phyloP scores from a whole-genome alignment of 768 basidiomycete genomes.

The Pleurotus djamor region DNA sequence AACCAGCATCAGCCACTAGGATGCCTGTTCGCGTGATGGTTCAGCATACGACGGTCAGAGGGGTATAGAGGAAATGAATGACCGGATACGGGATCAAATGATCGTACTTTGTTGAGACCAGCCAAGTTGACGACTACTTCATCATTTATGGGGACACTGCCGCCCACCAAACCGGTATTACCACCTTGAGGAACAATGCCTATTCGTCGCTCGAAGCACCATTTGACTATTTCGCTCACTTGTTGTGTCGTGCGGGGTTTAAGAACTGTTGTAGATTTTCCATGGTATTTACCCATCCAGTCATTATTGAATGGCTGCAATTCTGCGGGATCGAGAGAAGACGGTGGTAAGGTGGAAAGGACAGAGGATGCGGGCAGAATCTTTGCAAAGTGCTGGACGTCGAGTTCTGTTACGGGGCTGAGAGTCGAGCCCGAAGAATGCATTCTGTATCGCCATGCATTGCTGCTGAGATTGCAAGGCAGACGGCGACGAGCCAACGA shows the following conservation, averaged over 20 bases:
- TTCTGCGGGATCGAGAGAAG: constrained; percentile 51
- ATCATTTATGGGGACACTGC: constrained; percentile 84
- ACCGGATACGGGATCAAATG: constrained; percentile 86
- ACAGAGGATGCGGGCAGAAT: constrained; percentile 64
- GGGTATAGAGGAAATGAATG: constrained; percentile 17
- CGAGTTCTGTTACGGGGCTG: constrained; percentile 50
- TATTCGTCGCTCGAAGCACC: constrained; percentile 79
- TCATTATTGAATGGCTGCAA: constrained; percentile 82
- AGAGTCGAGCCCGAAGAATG: constrained; percentile 26
- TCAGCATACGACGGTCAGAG: constrained; percentile 8
- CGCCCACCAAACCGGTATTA: constrained; percentile 97
- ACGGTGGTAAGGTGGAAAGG: constrained; percentile 63
- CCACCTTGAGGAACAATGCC: constrained; percentile 98
- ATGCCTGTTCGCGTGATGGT: constrained; percentile 53
- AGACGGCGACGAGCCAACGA: constrained; percentile 12
- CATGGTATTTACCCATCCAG: constrained; percentile 96
- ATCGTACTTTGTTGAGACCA: constrained; percentile 80
- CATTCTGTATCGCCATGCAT: constrained; percentile 11
- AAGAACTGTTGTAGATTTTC: constrained; percentile 80
- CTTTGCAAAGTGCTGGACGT: constrained; percentile 65
- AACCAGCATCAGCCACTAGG: constrained; percentile 91
- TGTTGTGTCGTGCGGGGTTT: constrained; percentile 87
- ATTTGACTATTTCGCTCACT: constrained; percentile 85
- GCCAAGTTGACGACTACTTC: constrained; percentile 85
- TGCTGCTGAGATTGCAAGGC: constrained; percentile 13